Percentiles rank a stretch among this genome's conserved stretches.
Evolutionary conservation across 1,139 yeast species (phyloP).

Genomic region (Kurtzmaniella quercitrusa): DNA sequence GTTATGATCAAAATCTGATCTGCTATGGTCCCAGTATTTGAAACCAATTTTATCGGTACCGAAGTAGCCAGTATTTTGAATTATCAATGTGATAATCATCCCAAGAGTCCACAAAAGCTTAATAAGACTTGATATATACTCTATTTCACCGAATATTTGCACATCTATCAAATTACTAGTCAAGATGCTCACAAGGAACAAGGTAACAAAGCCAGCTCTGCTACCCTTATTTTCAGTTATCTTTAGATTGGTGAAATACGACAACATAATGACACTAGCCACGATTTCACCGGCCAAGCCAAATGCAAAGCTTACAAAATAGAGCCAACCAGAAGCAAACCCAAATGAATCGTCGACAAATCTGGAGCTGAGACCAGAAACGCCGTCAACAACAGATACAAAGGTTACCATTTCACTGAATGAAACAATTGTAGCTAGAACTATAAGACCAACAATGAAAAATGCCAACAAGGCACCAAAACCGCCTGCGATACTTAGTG

Average conservation of each 20-base stretch:
- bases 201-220: constrained; percentile 60
- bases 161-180: constrained; percentile 62
- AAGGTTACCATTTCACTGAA: constrained; percentile 86
- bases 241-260: constrained; percentile 55
- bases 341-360: constrained; percentile 87
- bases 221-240: constrained; percentile 46
- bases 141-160: constrained; percentile 71
- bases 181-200: constrained; percentile 49
- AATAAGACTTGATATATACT: constrained; percentile 57
- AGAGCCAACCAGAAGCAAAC: constrained; percentile 73
- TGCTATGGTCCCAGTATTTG: constrained; percentile 55
- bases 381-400: constrained; percentile 78
- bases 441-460: constrained; percentile 60
- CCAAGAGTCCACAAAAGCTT: constrained; percentile 53
- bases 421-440: constrained; percentile 64
- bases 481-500: constrained; percentile 77
- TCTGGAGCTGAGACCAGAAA: constrained; percentile 68
- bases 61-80: constrained; percentile 49
- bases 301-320: constrained; percentile 69
- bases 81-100: constrained; percentile 61
- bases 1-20: constrained; percentile 46
- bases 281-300: constrained; percentile 79
- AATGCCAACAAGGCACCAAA: constrained; percentile 75
- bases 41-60: constrained; percentile 56
- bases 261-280: constrained; percentile 71